A percentile compares a stretch with the other conserved stretches of the same genome.
Conservation (phyloP, 139 green algal species). For the Spirogloea muscicola region DNA sequence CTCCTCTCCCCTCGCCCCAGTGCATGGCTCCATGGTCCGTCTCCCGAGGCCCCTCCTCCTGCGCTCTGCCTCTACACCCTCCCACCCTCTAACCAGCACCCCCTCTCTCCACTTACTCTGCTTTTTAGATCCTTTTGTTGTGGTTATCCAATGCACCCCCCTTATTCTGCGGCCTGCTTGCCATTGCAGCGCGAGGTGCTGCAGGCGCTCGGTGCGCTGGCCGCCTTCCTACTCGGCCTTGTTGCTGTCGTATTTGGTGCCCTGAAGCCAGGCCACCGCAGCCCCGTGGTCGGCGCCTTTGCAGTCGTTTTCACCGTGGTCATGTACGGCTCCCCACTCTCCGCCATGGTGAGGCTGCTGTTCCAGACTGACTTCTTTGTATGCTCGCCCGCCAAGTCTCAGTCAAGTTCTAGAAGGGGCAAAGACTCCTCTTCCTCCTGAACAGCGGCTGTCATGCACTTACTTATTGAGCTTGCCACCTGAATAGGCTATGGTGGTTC, state of each 20-base stretch:
- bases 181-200: not conserved
- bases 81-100: not conserved
- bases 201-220: not conserved
- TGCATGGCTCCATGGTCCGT: not conserved
- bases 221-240: not conserved
- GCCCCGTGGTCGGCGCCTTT: not conserved
- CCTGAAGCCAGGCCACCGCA: not conserved
- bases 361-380: too few species aligned
- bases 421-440: too few species aligned
- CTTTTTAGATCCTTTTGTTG: not conserved
- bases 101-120: not conserved
- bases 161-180: not conserved
- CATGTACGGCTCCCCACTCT: constrained; percentile 32
- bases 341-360: constrained; percentile 26
- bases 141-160: not conserved
- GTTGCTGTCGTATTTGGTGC: not conserved
- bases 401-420: too few species aligned
- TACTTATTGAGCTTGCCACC: too few species aligned
- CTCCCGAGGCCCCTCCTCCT: not conserved
- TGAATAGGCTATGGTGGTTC: constrained; percentile 29
- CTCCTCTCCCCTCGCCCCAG: not conserved
- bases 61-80: not conserved
- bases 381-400: too few species aligned
- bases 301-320: constrained; percentile 16
- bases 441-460: too few species aligned